Conservation (phyloP, 768 basidiomycete species). For the Mycena latifolia region DNA sequence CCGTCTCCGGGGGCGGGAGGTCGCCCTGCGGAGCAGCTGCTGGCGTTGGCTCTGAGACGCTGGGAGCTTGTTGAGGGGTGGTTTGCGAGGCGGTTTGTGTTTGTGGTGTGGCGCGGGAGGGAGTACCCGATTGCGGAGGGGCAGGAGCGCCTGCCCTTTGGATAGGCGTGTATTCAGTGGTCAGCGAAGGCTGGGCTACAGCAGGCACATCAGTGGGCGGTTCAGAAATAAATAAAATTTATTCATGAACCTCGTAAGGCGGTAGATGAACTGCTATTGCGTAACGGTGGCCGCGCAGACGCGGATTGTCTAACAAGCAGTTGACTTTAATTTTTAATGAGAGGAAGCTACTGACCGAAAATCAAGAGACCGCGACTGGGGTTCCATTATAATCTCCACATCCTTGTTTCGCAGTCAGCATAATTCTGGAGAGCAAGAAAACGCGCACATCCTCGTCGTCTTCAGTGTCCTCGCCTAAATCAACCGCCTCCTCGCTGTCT, state of each 20-base stretch:
- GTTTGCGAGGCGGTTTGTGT: conserved; percentile 26
- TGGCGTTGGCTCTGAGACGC: conserved; percentile 26
- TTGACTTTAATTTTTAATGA: neutral
- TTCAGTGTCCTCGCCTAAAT: conserved; percentile 60
- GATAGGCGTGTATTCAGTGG: conserved; percentile 86
- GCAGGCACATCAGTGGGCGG: conserved; percentile 5
- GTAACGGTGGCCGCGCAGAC: conserved; percentile 46
- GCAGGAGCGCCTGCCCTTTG: conserved; percentile 61
- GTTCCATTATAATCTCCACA: conserved; percentile 93
- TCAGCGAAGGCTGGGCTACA: conserved; percentile 69
- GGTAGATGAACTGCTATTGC: conserved; percentile 46
- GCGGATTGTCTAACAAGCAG: conserved; percentile 54
- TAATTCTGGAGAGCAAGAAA: conserved; percentile 1
- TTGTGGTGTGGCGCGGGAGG: conserved; percentile 28
- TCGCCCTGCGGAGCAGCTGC: conserved; percentile 25
- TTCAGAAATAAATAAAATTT: neutral
- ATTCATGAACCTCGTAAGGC: conserved; percentile 46
- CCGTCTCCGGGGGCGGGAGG: conserved; percentile 22
- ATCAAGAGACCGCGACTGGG: conserved; percentile 77
- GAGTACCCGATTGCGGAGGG: conserved; percentile 36
- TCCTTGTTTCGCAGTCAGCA: conserved; percentile 59
- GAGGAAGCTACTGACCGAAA: conserved; percentile 64
- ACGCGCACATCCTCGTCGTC: conserved; percentile 59
- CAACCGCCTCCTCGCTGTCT: conserved; percentile 53
- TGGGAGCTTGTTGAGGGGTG: conserved; percentile 6